phyloP scores from a whole-genome alignment of 345 rosid genomes.

The Isatis tinctoria region DNA sequence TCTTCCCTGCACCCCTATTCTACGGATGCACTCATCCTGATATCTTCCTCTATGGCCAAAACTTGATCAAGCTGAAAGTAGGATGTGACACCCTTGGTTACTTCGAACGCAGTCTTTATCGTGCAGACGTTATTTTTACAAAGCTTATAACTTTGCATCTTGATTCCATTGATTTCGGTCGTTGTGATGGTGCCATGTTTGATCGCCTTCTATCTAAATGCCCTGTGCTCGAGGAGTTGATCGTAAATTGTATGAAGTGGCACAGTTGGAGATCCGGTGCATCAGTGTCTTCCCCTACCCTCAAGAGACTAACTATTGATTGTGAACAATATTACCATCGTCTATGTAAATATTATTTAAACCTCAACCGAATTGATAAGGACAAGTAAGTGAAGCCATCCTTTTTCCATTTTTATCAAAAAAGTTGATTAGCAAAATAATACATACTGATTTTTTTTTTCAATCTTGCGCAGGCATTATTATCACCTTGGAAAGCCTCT shows the following conservation, averaged over 20 bases:
- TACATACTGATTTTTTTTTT: not conserved
- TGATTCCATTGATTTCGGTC: not conserved
- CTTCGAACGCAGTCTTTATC: not conserved
- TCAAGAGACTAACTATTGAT: slow-evolving; percentile 12
- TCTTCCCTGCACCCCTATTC: not conserved
- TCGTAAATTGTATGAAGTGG: not conserved
- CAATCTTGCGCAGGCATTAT: not conserved
- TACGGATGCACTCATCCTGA: not conserved
- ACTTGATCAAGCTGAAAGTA: not conserved
- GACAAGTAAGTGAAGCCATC: not conserved
- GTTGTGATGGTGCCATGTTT: not conserved
- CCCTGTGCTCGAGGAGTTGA: slow-evolving; percentile 15
- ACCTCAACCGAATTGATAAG: no score
- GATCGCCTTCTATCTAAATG: not conserved
- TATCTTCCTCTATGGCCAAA: not conserved
- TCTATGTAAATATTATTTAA: no score
- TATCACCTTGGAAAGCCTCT: not conserved
- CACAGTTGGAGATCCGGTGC: not conserved
- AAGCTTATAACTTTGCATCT: slow-evolving; percentile 10
- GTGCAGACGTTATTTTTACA: not conserved
- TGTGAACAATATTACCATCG: no score
- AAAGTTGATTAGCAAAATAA: no score
- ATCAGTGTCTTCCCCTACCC: not conserved
- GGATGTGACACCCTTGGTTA: not conserved
- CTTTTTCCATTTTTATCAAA: no score